Evolutionary conservation across 2,329 filamentous ascomycete genomes (phyloP), one percentile per base, ranked within the genome.

Genomic region (Fusarium sp.): DNA sequence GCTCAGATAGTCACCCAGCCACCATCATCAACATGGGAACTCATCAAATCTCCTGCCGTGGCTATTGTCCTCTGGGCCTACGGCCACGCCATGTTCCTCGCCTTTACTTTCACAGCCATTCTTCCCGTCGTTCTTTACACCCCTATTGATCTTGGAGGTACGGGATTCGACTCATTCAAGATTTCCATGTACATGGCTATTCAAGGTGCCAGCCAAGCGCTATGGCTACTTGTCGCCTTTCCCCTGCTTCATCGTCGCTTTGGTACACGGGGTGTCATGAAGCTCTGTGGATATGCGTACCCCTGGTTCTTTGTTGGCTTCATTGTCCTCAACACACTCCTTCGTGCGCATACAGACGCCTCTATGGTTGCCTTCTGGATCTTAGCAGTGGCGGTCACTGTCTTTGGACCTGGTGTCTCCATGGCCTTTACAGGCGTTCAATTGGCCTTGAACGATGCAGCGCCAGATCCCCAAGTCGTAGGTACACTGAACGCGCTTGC

Each of bases 351-450:
- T 11, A 79, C 80, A 16, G 76, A 74, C 0, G 74, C 75, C 0
- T 68, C 82, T 1, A 72, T 76, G 3, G 77, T 74, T 0, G 65
- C 77, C 0, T 92, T 93, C 75, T 93, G 90, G 88, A 74, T 85
- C 4, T 4, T 79, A 1, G 75, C 71, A 1, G 66, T 79, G 1
- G 50, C 78, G 11, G 76, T 89, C 12, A 79, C 81, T 0, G n/a
- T 92, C 0, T 11, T 80, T 10, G 90, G 89, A 0, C 84, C 84
- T 13, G 88, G 88, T 2, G 86, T 92, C 0, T 84, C 84, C 49
- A 93, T 92, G 90, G 82, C 85, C 3, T 92, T 91, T 74, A 94
- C 91, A 1, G 89, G 84, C 3, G 84, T 90, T 1, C 91, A 94
- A 80, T 87, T 95, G 10, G 88, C 88, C 1, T 75, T 95, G 33